Percentiles rank a stretch among this genome's conserved stretches.
Conservation (phyloP, 1,284 basidiomycete species). For the Porogramme epimiltina region DNA sequence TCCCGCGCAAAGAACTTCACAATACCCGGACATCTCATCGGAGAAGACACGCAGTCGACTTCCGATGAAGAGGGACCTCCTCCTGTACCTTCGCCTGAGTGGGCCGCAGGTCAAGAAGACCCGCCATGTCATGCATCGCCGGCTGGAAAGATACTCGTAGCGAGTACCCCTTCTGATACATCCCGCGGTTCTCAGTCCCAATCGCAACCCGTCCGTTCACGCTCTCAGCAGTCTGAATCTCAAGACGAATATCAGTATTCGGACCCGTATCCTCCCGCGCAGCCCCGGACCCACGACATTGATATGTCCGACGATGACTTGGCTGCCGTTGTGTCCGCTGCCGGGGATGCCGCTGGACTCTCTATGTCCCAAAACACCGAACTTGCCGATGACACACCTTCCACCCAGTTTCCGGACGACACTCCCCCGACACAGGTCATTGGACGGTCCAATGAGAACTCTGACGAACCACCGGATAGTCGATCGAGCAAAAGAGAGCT, state of each 20-base stretch:
- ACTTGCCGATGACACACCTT: neutral
- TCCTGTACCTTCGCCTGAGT: conserved; percentile 21
- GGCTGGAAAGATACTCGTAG: conserved; percentile 17
- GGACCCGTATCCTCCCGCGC: conserved; percentile 14
- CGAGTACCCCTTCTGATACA: conserved; percentile 22
- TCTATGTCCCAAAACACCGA: neutral
- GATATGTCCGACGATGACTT: neutral
- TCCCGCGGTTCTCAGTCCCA: conserved; percentile 12
- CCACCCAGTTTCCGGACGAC: conserved; percentile 15
- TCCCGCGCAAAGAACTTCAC: conserved; percentile 54
- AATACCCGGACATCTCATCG: conserved; percentile 59
- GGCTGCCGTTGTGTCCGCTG: too few species aligned
- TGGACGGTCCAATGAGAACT: neutral
- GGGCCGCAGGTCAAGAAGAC: neutral
- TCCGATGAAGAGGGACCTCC: conserved; percentile 22
- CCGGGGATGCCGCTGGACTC: neutral
- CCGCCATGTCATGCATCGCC: conserved; percentile 1
- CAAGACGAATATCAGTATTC: conserved; percentile 5
- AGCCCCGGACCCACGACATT: neutral
- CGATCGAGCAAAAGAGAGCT: neutral
- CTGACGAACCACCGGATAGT: neutral
- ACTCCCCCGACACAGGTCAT: conserved; percentile 14
- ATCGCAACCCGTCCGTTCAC: neutral
- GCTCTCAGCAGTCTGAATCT: neutral
- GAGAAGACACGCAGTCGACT: conserved; percentile 18